Conservation (phyloP, 2,329 filamentous ascomycete species). For the Stylonectria norvegica region DNA sequence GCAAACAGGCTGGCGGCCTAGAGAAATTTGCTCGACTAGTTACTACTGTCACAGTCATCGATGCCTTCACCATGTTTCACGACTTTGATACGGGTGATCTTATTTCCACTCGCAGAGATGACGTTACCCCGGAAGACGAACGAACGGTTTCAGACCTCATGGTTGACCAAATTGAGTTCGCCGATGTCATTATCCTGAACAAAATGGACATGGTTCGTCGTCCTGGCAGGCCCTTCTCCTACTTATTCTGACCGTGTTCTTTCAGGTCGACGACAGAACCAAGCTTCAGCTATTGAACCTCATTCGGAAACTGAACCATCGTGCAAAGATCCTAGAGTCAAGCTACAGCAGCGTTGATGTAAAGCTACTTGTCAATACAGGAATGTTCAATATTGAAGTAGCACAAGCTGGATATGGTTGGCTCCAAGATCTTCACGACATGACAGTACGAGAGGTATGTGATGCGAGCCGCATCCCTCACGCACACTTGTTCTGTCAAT, state of each 20-base stretch:
- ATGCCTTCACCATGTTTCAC: conserved; percentile 68
- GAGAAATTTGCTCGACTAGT: conserved; percentile 65
- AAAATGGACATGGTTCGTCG: conserved; percentile 60
- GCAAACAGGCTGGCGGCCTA: conserved; percentile 57
- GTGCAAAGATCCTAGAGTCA: conserved; percentile 61
- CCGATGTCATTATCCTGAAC: conserved; percentile 69
- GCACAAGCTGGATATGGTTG: conserved; percentile 65
- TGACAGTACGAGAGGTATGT: conserved; percentile 58
- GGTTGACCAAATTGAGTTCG: conserved; percentile 76
- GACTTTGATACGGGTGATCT: conserved; percentile 71
- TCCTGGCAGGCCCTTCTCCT: not conserved
- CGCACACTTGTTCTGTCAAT: not conserved
- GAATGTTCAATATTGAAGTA: conserved; percentile 60
- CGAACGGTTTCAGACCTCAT: conserved; percentile 71
- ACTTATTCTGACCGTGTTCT: conserved; percentile 2
- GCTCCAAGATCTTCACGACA: conserved; percentile 66
- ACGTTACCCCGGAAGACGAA: conserved; percentile 65
- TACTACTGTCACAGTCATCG: conserved; percentile 69
- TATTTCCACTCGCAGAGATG: conserved; percentile 59
- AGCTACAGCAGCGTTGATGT: conserved; percentile 59
- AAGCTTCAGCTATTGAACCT: conserved; percentile 49
- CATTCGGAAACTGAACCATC: conserved; percentile 61
- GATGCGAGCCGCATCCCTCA: not conserved
- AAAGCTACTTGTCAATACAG: conserved; percentile 61
- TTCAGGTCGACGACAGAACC: conserved; percentile 37